Evolutionary conservation across 2,329 filamentous ascomycete species (phyloP), one percentile per base, ranked within the genome.

Genomic region (Aspergillus spinulosporus): DNA sequence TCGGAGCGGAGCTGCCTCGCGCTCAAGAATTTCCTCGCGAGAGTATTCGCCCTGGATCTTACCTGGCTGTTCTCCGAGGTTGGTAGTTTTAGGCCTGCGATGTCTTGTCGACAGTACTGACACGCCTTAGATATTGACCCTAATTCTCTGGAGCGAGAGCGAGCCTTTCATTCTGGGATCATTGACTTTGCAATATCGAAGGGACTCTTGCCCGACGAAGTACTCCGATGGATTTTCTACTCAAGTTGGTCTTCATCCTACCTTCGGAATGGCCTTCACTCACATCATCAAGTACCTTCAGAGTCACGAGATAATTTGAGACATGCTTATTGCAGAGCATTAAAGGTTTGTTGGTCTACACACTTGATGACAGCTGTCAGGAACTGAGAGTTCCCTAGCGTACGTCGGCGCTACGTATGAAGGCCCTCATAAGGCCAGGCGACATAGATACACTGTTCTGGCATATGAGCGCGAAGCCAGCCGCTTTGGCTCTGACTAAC

Each of bases 171-270:
- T 26, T 85, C 84, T 15, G 88, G 88, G 1, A 74, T 88, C 54
- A 78, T 86, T 1, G 79, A 83, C 54, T 80, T 83, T 44, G 74
- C 87, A 11, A 73, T 83, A 12, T 66, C 69, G 3, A 75, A 74
- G 39, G 68, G 72, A 9, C 61, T 67, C 3, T 68, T 91, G 9
- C 84, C 88, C 0, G 83, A 89, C 58, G 81, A 87, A 53, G 66
- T 91, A 1, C 79, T 90, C 49, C 64, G 80, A 12, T 92, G 89
- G 88, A 75, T 90, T 2, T 69, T 77, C 36, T 60, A 68, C 40
- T 67, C 70, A 49, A 61, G 75, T 75, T 46, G 29, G 65, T 65
- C 21, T 48, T 39, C 4, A 59, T 44, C 47, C 44, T 31, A 44
- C 15, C 8, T 26, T 21, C 4, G 6, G 39, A 40, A 6, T 48